Conservation (phyloP, 139 green algal genomes). For the Chlorella vulgaris region DNA sequence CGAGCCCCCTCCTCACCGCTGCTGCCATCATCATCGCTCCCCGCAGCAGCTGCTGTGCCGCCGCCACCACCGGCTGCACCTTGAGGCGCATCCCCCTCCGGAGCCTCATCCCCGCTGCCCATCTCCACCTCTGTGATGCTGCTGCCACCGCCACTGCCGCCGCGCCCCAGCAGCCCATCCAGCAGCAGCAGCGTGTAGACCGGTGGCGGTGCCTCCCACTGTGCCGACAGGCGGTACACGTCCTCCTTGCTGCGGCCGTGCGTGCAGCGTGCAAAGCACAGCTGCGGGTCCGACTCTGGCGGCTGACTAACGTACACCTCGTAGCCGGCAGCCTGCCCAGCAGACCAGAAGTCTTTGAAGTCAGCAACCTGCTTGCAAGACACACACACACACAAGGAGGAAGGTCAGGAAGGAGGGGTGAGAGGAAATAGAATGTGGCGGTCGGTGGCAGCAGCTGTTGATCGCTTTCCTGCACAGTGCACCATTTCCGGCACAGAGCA, state of each 20-base stretch:
- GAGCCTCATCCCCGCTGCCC: conserved; percentile 34
- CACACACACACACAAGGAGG: too few relatives aligned
- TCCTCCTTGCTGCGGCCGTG: conserved; percentile 55
- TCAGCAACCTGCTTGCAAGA: conserved; percentile 35
- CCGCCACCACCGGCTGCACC: background rate
- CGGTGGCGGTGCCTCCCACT: conserved; percentile 50
- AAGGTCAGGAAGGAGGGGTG: background rate
- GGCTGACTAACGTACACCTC: conserved; percentile 65
- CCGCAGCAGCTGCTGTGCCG: background rate
- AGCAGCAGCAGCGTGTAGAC: conserved; percentile 39
- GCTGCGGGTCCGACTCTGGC: conserved; percentile 43
- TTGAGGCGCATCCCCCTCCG: background rate
- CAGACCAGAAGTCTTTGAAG: conserved; percentile 56
- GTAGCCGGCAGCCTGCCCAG: conserved; percentile 66
- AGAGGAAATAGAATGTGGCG: background rate
- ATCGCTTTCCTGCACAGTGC: too few relatives aligned
- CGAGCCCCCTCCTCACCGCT: background rate
- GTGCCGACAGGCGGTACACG: conserved; percentile 27
- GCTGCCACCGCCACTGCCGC: background rate
- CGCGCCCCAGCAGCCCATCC: conserved; percentile 4
- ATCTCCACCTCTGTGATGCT: conserved; percentile 68
- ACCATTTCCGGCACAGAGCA: too few relatives aligned
- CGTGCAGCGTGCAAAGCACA: conserved; percentile 51
- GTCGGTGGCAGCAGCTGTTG: background rate
- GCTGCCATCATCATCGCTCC: background rate